Evolutionary conservation across 1,139 yeast genomes (phyloP).

Genomic region (Pichia sp.): DNA sequence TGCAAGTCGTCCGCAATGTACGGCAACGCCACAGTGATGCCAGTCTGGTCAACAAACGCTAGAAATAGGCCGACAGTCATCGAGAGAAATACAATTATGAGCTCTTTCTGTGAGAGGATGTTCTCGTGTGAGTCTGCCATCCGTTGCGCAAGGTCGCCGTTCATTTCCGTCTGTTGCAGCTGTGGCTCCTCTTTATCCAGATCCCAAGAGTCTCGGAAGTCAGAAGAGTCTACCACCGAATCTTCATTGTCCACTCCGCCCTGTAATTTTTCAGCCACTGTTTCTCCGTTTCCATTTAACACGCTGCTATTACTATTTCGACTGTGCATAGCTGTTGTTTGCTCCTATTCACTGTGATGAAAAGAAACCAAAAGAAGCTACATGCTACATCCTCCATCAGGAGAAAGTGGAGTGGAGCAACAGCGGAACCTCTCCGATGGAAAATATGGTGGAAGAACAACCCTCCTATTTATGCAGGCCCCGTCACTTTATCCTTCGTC

Average conservation of each 20-base stretch:
- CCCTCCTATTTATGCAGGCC: no score
- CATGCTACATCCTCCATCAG: no score
- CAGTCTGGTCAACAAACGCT: constrained; percentile 41
- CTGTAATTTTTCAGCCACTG: not conserved
- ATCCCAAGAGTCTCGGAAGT: not conserved
- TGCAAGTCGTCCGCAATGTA: constrained; percentile 22
- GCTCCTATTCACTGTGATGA: not conserved
- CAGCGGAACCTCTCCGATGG: no score
- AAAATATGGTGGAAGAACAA: no score
- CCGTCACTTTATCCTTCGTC: no score
- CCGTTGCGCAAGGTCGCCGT: not conserved
- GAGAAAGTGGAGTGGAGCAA: no score
- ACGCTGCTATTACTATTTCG: no score
- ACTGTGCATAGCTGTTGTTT: not conserved
- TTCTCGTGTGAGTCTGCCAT: constrained; percentile 19
- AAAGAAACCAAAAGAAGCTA: no score
- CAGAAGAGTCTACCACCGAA: not conserved
- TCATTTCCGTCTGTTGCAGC: not conserved
- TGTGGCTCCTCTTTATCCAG: not conserved
- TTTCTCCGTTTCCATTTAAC: no score
- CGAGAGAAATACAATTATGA: constrained; percentile 20
- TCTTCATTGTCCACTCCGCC: not conserved
- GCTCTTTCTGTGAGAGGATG: constrained; percentile 17
- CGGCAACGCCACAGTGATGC: constrained; percentile 29
- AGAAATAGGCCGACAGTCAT: constrained; percentile 22